Evolutionary conservation across 352 stramenopile genomes (phyloP).

Genomic region (Phytophthora citricola): DNA sequence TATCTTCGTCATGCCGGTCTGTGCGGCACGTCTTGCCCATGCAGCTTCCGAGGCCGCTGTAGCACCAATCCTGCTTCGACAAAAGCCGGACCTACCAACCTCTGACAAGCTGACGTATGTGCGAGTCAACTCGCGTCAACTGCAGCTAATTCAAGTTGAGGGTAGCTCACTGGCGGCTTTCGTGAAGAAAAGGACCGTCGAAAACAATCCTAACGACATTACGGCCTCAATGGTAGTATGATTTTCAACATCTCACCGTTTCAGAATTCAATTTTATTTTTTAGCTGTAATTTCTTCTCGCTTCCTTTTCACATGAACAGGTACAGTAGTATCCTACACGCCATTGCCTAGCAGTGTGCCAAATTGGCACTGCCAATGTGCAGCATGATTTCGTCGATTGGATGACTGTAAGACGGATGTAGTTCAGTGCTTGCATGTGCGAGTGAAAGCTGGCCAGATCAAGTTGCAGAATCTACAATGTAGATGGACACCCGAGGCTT

Average conservation of each 20-base stretch:
- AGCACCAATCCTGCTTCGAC: slow-evolving; percentile 15
- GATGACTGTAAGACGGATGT: no score
- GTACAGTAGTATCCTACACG: no score
- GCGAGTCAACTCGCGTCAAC: slow-evolving; percentile 35
- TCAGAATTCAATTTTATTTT: no score
- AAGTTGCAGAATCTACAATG: no score
- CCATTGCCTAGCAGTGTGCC: no score
- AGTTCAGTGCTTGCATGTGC: no score
- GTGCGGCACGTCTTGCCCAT: slow-evolving; percentile 15
- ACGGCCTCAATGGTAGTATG: slow-evolving; percentile 41
- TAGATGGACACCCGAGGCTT: no score
- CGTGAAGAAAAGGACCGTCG: slow-evolving; percentile 9
- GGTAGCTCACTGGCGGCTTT: slow-evolving; percentile 13
- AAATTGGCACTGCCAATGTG: no score
- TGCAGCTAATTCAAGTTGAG: slow-evolving; percentile 22
- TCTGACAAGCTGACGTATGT: slow-evolving; percentile 45
- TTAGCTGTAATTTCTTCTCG: no score
- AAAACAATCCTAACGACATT: slow-evolving; percentile 26
- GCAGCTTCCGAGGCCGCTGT: slow-evolving; percentile 9
- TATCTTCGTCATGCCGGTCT: slow-evolving; percentile 47
- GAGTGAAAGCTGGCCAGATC: no score
- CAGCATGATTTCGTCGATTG: no score
- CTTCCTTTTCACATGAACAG: no score
- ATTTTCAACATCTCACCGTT: not conserved
- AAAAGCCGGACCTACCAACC: slow-evolving; percentile 18